Base-by-base conservation (phyloP, 2,329 filamentous ascomycete genomes). In the Apiospora marii region DNA sequence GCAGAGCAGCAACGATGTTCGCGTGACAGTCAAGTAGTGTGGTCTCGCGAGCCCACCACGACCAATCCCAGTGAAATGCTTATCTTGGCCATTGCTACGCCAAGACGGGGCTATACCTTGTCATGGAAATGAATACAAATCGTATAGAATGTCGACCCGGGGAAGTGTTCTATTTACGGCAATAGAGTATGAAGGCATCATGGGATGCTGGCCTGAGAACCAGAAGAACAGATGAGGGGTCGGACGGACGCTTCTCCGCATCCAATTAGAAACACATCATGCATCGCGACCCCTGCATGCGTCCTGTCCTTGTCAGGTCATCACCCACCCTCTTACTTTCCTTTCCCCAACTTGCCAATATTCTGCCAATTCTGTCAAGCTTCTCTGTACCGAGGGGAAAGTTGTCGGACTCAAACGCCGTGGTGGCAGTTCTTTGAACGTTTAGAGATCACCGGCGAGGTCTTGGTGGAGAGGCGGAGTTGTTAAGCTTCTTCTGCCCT, bases 1-100 rank as follows among this genome's bases (percentile, higher is more conserved):
- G 24, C 70, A 44, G 4, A 71, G 69, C 2, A 70, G 61, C 14
- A 71, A 71, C 13, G 74, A 73, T 1, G 72, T 77, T 1, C 68
- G 68, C 19, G 68, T 69, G 22, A 69, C 68, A 6, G 41, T 51
- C 16, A 22, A n/a, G 6, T 41, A n/a, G 16, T 13, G 49, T 53
- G 13, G 27, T 53, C 49, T 58, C 14, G 7, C 16, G 27, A 10
- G 27, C 8, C 19, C 14, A 58, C 27, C 51, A 22, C 19, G 5
- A 58, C 27, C 51, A 34, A 58, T 10, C 27, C 27, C 30, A 34
- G 51, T 30, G 30, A 2, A 34, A 34, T 30, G 51, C 51, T 58
- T 58, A 34, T 58, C 27, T 34, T 22, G 14, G 14, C 27, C 27
- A 30, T 8, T 19, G 27, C 27, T 34, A 5, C 14, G 22, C 30